Percentiles rank a stretch among this genome's conserved stretches.
Evolutionary conservation across 2,329 filamentous ascomycete genomes (phyloP).

Genomic region (Lecanosticta acicola): DNA sequence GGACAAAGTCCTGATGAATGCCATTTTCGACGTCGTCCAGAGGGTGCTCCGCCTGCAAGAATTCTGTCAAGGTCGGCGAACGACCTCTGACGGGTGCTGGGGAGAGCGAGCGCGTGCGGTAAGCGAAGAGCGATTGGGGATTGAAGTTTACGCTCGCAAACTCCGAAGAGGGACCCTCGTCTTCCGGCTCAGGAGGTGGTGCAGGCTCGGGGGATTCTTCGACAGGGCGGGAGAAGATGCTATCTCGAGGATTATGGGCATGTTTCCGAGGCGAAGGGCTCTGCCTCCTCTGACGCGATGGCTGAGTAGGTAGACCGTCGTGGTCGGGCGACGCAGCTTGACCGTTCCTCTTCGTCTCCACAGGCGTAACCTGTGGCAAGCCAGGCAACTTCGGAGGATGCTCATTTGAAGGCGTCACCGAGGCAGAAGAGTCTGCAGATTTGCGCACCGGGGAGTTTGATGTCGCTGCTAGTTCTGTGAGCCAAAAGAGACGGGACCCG

Average conservation of each 20-base stretch:
- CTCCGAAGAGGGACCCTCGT: slow-evolving; percentile 1
- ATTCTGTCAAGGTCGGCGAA: slow-evolving; percentile 30
- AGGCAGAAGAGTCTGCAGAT: slow-evolving; percentile 16
- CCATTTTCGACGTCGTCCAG: slow-evolving; percentile 8
- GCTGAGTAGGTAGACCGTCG: background rate
- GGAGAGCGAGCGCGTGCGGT: slow-evolving; percentile 17
- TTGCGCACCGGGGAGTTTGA: slow-evolving; percentile 17
- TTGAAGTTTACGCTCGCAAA: slow-evolving; percentile 15
- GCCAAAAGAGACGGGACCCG: background rate
- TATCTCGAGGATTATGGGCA: background rate
- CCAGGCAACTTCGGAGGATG: slow-evolving; percentile 5
- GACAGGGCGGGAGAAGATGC: slow-evolving; percentile 1
- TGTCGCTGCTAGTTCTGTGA: slow-evolving; percentile 9
- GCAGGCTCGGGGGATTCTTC: slow-evolving; percentile 8
- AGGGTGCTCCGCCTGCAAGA: slow-evolving; percentile 18
- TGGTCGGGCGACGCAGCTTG: background rate
- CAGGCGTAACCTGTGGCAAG: background rate
- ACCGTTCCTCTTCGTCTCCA: background rate
- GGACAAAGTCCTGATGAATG: slow-evolving; percentile 21
- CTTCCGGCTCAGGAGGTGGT: slow-evolving; percentile 1
- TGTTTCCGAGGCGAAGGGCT: background rate
- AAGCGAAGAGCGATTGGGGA: slow-evolving; percentile 11
- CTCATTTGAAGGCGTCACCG: slow-evolving; percentile 15
- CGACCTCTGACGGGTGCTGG: slow-evolving; percentile 10
- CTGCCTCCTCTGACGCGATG: background rate